Evolutionary conservation across 805 yeast genomes (phyloP).

Genomic region (Lachancea thermotolerans): DNA sequence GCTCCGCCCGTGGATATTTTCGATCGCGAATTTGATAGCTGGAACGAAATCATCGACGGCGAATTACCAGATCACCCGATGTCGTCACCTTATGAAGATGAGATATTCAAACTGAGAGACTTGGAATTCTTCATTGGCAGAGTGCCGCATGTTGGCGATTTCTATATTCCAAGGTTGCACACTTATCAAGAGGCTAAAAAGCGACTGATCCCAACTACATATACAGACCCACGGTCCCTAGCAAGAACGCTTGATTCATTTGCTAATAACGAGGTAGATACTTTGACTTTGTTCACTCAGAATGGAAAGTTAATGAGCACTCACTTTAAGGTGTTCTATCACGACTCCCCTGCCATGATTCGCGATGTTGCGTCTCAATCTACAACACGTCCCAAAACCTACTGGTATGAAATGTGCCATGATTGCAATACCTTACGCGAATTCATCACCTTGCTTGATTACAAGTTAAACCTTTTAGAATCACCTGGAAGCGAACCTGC

Average conservation of each 20-base stretch:
- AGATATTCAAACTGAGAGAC: conserved; percentile 22
- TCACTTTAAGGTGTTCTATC: conserved; percentile 24
- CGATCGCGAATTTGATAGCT: conserved; percentile 20
- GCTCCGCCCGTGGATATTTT: conserved; percentile 1
- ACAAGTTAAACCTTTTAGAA: conserved; percentile 11
- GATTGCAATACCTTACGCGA: conserved; percentile 20
- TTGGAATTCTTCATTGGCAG: conserved; percentile 30
- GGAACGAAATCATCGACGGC: conserved; percentile 22
- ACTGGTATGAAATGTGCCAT: conserved; percentile 29
- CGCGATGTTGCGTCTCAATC: conserved; percentile 15
- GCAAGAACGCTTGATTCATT: conserved; percentile 17
- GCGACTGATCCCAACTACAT: conserved; percentile 14
- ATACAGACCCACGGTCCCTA: conserved; percentile 17
- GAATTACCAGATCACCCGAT: conserved; percentile 25
- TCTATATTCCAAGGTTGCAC: conserved; percentile 26
- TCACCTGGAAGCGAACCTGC: conserved; percentile 7
- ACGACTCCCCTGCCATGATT: conserved; percentile 21
- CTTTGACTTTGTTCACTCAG: conserved; percentile 17
- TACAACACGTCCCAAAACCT: conserved; percentile 9
- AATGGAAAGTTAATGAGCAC: conserved; percentile 19
- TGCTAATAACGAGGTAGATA: conserved; percentile 21
- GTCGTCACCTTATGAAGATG: conserved; percentile 24
- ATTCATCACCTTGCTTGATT: conserved; percentile 20
- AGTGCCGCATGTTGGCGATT: conserved; percentile 28
- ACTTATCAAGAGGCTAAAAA: conserved; percentile 14